A percentile compares a stretch with the other conserved stretches of the same genome.
phyloP scores from a whole-genome alignment of 352 stramenopile species.

The Phytopythium chamaehyphon region DNA sequence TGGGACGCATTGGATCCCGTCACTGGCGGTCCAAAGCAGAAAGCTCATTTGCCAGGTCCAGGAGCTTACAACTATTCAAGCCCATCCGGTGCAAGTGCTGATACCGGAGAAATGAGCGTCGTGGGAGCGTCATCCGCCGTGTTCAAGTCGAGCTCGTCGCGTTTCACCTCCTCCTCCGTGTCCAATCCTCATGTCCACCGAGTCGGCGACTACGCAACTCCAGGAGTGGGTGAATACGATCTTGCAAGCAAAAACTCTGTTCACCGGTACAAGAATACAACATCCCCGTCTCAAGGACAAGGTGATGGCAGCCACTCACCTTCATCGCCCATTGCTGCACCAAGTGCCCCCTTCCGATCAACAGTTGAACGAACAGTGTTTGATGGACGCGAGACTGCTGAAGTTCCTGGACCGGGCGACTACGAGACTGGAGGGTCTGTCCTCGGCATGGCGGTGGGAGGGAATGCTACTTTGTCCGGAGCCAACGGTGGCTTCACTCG shows the following conservation, averaged over 20 bases:
- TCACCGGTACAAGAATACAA: not conserved
- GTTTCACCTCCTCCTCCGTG: constrained; percentile 29
- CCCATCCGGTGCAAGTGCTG: not conserved
- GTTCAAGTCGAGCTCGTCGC: constrained; percentile 54
- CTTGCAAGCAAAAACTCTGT: not conserved
- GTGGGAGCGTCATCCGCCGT: constrained; percentile 20
- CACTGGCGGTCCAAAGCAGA: constrained; percentile 18
- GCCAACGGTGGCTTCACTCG: constrained; percentile 17
- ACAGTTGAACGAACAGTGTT: constrained; percentile 41
- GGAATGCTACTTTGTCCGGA: not conserved
- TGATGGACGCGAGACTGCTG: constrained; percentile 26
- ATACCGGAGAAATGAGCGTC: not conserved
- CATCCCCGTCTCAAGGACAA: not conserved
- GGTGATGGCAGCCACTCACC: not conserved
- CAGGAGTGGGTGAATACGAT: constrained; percentile 56
- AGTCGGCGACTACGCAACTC: constrained; percentile 33
- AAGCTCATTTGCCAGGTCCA: constrained; percentile 43
- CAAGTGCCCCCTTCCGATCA: constrained; percentile 31
- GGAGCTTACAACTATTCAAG: constrained; percentile 40
- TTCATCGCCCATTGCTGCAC: not conserved
- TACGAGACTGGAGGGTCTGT: constrained; percentile 22
- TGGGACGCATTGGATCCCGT: constrained; percentile 55
- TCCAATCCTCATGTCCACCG: constrained; percentile 41
- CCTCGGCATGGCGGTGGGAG: constrained; percentile 4
- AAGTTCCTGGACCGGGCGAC: constrained; percentile 45